Conservation (phyloP, 441 rosid genomes). For the Arabidopsis lyrata region DNA sequence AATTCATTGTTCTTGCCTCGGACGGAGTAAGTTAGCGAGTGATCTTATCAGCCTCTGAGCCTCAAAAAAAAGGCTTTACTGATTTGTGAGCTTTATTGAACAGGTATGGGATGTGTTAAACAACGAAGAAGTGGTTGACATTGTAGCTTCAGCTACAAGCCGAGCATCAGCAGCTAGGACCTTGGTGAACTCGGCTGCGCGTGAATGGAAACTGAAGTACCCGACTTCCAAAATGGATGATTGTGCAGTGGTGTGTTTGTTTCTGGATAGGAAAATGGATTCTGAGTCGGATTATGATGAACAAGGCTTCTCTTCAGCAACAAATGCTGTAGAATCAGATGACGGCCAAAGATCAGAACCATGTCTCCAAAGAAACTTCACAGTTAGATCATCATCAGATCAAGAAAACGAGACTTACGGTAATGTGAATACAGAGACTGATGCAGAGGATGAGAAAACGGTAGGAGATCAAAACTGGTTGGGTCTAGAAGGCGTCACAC, state of each 20-base stretch:
- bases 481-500: conserved; percentile 93
- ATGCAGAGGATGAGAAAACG: conserved; percentile 46
- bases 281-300: conserved; percentile 77
- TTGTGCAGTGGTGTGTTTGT: conserved; percentile 97
- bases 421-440: conserved; percentile 51
- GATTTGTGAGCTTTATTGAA: conserved; percentile 16
- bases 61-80: conserved; percentile 9
- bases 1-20: conserved; percentile 94
- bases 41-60: conserved; percentile 12
- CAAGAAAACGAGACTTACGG: conserved; percentile 68
- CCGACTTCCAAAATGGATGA: conserved; percentile 99
- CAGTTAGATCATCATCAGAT: conserved; percentile 67
- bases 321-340: conserved; percentile 84
- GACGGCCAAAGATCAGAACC: conserved; percentile 91
- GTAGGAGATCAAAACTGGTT: conserved; percentile 82
- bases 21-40: conserved; percentile 73
- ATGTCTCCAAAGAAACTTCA: conserved; percentile 82
- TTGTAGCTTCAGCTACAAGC: conserved; percentile 79
- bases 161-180: conserved; percentile 87
- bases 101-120: conserved; percentile 99
- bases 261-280: conserved; percentile 95
- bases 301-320: conserved; percentile 88
- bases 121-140: conserved; percentile 96
- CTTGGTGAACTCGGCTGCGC: conserved; percentile 88
- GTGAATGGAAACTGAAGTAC: conserved; percentile 92